Base-by-base conservation (phyloP, 108 stramenopile species). In the Aurantiochytrium sp. region DNA sequence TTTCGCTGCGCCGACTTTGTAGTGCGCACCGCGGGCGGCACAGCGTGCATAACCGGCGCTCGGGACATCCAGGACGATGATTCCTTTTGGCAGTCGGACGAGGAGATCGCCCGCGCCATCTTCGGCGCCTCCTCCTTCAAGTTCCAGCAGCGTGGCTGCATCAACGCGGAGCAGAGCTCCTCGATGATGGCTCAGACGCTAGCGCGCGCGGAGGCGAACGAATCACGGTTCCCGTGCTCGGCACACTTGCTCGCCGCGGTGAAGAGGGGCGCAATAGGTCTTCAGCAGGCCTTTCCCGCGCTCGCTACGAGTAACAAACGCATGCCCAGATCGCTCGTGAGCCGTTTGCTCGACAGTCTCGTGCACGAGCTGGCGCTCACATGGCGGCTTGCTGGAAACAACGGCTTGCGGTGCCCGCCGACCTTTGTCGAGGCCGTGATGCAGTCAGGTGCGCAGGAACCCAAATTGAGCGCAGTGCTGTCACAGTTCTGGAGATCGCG, bases 161-260 rank as follows among this genome's bases (percentile, higher is more conserved):
- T 81, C 73, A 81, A 81, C 24, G 12, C 24, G 2, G 73, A 81
- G 73, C 73, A 22, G 73, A 81, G 73, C 73, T 81, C 73, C 73
- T 81, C 73, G 21, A 81, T 81, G 21, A 81, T 81, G 73, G 73
- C 73, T 0, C 73, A 81, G 45, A 48, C 73, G 4, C 50, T 81
- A 12, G 73, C 73, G 24, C 73, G 24, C 21, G 32, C 73, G 0
- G 10, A 22, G 73, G 12, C 17, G 45, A 81, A 81, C 19, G 2
- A 48, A 22, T 3, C 73, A 30, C 73, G 10, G 45, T 81, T 81
- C 32, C 73, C 73, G n/a, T 81, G 73, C 45, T 12, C 73, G 12
- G 39, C 73, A 1, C 12, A 81, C 42, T 48, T 81, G 73, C 45
- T 81, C 3, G 73, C 12, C 32, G 73, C 73, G 2, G 73, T 24